These are phyloP conservation scores for Wickerhamomyces bisporus DNA, from an alignment of 805 yeast genomes.

Conservation along the genomic window DNA sequence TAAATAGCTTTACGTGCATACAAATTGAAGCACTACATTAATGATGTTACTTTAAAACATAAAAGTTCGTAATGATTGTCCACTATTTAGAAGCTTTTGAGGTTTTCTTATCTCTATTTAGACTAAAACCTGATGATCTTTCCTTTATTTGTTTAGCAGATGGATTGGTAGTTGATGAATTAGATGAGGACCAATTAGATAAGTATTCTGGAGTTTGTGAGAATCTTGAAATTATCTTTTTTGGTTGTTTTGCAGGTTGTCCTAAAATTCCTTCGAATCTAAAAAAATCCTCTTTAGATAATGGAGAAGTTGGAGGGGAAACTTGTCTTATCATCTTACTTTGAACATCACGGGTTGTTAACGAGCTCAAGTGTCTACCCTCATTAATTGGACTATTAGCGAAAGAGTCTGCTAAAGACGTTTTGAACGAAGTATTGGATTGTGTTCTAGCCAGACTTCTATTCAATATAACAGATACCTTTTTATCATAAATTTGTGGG, in stretches of 20 bases:
- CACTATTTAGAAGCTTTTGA: background rate
- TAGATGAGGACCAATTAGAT: slow-evolving; percentile 11
- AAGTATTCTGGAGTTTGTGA: slow-evolving; percentile 17
- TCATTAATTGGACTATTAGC: slow-evolving; percentile 27
- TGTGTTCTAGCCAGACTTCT: slow-evolving; percentile 68
- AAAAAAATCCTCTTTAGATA: slow-evolving; percentile 37
- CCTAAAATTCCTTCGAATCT: slow-evolving; percentile 36
- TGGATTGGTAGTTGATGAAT: slow-evolving; percentile 4
- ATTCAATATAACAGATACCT: slow-evolving; percentile 70
- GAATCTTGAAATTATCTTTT: slow-evolving; percentile 15
- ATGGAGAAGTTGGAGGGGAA: slow-evolving; percentile 22
- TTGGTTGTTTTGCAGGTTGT: slow-evolving; percentile 7
- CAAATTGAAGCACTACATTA: background rate
- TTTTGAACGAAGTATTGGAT: slow-evolving; percentile 73
- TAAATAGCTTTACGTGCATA: background rate
- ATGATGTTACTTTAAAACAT: too few species aligned
- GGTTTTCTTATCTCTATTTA: slow-evolving; percentile 17
- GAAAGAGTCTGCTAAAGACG: slow-evolving; percentile 66
- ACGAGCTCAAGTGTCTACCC: slow-evolving; percentile 20
- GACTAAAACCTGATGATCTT: slow-evolving; percentile 22
- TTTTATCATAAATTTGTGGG: slow-evolving; percentile 74
- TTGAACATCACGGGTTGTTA: slow-evolving; percentile 13
- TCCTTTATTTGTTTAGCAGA: slow-evolving; percentile 12
- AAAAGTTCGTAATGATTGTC: background rate
- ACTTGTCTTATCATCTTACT: slow-evolving; percentile 4